Evolutionary conservation across 1,284 basidiomycete genomes (phyloP).

Genomic region (Omphalotus olearius): DNA sequence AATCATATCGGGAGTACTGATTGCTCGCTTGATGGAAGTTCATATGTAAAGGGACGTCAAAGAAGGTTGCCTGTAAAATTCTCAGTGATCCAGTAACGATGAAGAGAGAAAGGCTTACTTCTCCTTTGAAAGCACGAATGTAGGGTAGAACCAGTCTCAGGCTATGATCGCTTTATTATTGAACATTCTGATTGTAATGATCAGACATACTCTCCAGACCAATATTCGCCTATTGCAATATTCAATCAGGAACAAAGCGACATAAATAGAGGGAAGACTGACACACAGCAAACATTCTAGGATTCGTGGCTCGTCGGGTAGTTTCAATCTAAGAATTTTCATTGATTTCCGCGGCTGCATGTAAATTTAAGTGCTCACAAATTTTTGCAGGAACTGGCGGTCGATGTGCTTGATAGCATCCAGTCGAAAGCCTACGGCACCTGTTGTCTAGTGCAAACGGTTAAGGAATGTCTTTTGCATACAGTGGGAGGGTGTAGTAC

Average conservation of each 20-base stretch:
- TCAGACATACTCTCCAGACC: constrained; percentile 58
- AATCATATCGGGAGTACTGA: constrained; percentile 55
- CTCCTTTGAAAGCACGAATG: constrained; percentile 56
- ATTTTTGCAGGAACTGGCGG: constrained; percentile 55
- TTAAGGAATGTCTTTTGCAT: constrained; percentile 5
- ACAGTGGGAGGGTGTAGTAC: constrained; percentile 29
- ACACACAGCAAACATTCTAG: constrained; percentile 63
- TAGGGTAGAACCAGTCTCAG: constrained; percentile 50
- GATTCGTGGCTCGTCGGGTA: constrained; percentile 39
- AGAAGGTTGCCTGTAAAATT: constrained; percentile 59
- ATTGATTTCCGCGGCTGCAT: neutral
- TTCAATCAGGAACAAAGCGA: neutral
- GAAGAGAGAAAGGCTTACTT: constrained; percentile 34
- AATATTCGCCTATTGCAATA: constrained; percentile 52
- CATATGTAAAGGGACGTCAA: constrained; percentile 75
- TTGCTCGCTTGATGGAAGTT: constrained; percentile 67
- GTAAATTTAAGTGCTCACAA: constrained; percentile 40
- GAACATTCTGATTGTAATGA: constrained; percentile 3
- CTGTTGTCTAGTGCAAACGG: constrained; percentile 54
- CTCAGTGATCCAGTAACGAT: neutral
- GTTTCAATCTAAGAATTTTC: constrained; percentile 41
- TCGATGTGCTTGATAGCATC: constrained; percentile 90
- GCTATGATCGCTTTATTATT: constrained; percentile 28
- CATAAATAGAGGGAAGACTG: constrained; percentile 15
- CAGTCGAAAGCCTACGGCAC: constrained; percentile 78